Conservation (phyloP, 108 stramenopile genomes). For the Aureococcus anophagefferens region DNA sequence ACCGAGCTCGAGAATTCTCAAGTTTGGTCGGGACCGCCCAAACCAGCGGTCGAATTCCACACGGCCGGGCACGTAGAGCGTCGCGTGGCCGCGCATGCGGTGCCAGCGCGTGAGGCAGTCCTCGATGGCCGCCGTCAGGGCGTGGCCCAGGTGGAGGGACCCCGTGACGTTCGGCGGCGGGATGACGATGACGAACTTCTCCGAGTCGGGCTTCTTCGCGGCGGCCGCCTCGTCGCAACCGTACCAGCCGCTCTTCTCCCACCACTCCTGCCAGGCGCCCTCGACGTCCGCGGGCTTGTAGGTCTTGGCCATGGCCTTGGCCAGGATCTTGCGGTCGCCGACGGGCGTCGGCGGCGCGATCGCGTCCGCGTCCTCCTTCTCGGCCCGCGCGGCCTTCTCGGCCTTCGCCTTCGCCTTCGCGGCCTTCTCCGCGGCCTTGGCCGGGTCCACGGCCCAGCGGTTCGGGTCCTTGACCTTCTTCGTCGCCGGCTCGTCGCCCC, state of each 20-base stretch:
- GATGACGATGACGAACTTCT: conserved; percentile 91
- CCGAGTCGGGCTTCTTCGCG: conserved; percentile 47
- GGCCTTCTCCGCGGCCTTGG: conserved; percentile 5
- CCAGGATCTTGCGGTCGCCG: conserved; percentile 35
- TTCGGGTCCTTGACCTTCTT: not conserved
- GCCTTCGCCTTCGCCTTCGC: not conserved
- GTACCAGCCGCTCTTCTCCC: conserved; percentile 86
- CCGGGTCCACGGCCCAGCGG: conserved; percentile 12
- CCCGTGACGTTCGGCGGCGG: not conserved
- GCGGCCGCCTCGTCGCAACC: conserved; percentile 59
- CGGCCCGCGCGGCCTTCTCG: not conserved
- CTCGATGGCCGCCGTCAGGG: conserved; percentile 91
- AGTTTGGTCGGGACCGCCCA: too few relatives aligned
- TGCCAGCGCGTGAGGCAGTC: conserved; percentile 95
- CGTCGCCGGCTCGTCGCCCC: not conserved
- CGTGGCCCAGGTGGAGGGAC: conserved; percentile 95
- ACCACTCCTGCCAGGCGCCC: conserved; percentile 98
- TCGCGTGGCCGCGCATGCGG: conserved; percentile 94
- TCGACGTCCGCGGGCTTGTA: conserved; percentile 92
- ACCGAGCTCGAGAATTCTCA: too few relatives aligned
- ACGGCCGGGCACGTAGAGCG: conserved; percentile 95
- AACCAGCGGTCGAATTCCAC: too few relatives aligned
- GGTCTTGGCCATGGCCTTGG: conserved; percentile 62
- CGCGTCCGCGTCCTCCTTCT: not conserved
- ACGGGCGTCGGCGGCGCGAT: conserved; percentile 13